Evolutionary conservation across 176 grass and related monocot species (phyloP).

Genomic region (Neostapfia colusana): DNA sequence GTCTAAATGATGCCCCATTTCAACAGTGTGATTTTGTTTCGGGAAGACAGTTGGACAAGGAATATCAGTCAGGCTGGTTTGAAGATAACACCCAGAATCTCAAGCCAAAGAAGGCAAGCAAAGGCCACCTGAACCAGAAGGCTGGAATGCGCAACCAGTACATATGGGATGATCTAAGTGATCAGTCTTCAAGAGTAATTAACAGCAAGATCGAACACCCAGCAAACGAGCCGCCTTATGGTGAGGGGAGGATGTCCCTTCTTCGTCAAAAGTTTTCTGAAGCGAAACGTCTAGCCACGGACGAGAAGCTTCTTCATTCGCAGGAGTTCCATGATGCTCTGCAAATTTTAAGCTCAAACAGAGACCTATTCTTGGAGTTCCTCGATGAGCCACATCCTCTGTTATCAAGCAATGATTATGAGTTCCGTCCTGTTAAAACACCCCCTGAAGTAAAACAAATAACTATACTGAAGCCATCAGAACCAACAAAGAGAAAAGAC

Average conservation of each 20-base stretch:
- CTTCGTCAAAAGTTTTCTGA: slow-evolving; percentile 81
- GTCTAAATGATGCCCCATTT: slow-evolving; percentile 57
- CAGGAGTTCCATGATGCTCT: slow-evolving; percentile 91
- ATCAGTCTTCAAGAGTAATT: slow-evolving; percentile 39
- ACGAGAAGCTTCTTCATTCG: slow-evolving; percentile 87
- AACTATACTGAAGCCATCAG: slow-evolving; percentile 85
- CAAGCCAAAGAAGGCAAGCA: slow-evolving; percentile 49
- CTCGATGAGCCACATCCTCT: slow-evolving; percentile 74
- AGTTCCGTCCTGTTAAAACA: slow-evolving; percentile 35
- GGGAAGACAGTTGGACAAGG: slow-evolving; percentile 24
- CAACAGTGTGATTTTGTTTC: slow-evolving; percentile 36
- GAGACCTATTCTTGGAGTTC: slow-evolving; percentile 89
- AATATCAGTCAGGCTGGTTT: slow-evolving; percentile 39
- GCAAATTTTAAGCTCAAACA: slow-evolving; percentile 92
- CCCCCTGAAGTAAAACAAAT: slow-evolving; percentile 79
- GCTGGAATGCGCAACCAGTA: slow-evolving; percentile 13
- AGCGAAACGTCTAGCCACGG: slow-evolving; percentile 76
- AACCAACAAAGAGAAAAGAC: slow-evolving; percentile 54
- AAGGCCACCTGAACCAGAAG: slow-evolving; percentile 37
- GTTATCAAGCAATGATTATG: slow-evolving; percentile 55
- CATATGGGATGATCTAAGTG: slow-evolving; percentile 34
- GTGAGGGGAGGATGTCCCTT: slow-evolving; percentile 80
- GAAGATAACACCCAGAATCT: slow-evolving; percentile 31
- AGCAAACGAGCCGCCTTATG: slow-evolving; percentile 48
- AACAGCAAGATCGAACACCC: slow-evolving; percentile 33